Evolutionary conservation across 1,284 basidiomycete genomes (phyloP).

Genomic region (Sphaerobolus stellatus): DNA sequence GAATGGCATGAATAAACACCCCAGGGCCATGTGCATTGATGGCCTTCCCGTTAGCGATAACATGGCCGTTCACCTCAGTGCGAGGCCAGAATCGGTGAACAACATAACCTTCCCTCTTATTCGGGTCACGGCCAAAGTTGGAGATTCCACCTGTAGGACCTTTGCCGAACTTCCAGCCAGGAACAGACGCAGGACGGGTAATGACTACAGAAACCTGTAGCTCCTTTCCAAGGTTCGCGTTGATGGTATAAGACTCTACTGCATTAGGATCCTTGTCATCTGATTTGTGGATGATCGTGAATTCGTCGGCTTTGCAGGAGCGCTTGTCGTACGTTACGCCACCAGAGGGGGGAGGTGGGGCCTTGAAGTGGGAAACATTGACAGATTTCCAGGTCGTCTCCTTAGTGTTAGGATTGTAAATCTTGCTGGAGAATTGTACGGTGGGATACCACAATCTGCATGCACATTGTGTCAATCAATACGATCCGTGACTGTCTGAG

Average conservation of each 20-base stretch:
- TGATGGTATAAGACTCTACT: conserved; percentile 78
- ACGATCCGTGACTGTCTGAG: background rate
- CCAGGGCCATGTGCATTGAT: conserved; percentile 73
- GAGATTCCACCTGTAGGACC: conserved; percentile 88
- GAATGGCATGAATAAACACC: conserved; percentile 95
- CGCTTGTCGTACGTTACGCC: conserved; percentile 72
- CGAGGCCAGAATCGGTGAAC: conserved; percentile 93
- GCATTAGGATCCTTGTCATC: conserved; percentile 59
- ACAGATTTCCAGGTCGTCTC: conserved; percentile 86
- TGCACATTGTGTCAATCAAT: background rate
- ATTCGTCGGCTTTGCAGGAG: conserved; percentile 88
- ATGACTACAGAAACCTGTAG: conserved; percentile 81
- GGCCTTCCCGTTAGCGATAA: conserved; percentile 73
- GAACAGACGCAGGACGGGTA: conserved; percentile 63
- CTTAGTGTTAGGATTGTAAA: conserved; percentile 80
- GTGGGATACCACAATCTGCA: conserved; percentile 87
- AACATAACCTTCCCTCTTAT: conserved; percentile 84
- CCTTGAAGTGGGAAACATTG: conserved; percentile 84
- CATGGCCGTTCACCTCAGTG: conserved; percentile 61
- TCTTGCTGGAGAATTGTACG: conserved; percentile 94
- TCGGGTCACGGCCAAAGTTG: conserved; percentile 79
- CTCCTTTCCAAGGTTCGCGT: conserved; percentile 77
- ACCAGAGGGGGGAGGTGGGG: conserved; percentile 45
- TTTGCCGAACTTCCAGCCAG: conserved; percentile 91
- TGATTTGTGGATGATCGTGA: conserved; percentile 74